Conservation (phyloP, 352 stramenopile genomes). For the Globisporangium nodosum region DNA sequence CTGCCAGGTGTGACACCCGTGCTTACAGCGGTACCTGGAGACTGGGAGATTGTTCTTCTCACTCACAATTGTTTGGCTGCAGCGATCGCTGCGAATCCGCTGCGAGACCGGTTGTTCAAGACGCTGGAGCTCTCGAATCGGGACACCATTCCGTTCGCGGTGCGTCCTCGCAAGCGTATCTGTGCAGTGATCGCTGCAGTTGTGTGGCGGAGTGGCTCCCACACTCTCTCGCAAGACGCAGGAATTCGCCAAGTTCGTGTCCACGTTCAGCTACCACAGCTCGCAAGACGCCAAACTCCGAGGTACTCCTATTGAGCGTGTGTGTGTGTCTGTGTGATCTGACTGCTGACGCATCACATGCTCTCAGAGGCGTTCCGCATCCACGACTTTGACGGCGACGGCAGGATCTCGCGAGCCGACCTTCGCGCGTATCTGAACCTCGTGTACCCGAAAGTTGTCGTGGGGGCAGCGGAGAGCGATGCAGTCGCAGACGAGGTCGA, state of each 20-base stretch:
- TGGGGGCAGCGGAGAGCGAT: not conserved
- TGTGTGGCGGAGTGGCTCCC: no score
- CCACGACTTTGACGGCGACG: constrained; percentile 68
- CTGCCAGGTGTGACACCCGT: constrained; percentile 15
- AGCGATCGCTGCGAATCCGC: constrained; percentile 36
- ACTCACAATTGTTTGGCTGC: not conserved
- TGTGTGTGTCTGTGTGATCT: not conserved
- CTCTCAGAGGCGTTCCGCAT: constrained; percentile 52
- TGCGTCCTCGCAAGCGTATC: constrained; percentile 3
- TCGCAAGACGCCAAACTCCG: constrained; percentile 39
- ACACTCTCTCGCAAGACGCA: constrained; percentile 3
- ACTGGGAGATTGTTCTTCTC: not conserved
- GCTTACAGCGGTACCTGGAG: not conserved
- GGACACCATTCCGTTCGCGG: constrained; percentile 31
- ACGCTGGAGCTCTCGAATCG: constrained; percentile 31
- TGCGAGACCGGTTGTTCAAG: constrained; percentile 39
- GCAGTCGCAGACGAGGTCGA: constrained; percentile 24
- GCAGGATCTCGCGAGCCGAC: constrained; percentile 56
- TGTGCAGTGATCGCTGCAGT: no score
- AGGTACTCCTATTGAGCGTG: constrained; percentile 16
- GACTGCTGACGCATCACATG: not conserved
- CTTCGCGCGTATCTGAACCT: constrained; percentile 39
- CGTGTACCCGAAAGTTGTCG: constrained; percentile 17
- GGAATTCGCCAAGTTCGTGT: constrained; percentile 53
- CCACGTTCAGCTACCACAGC: constrained; percentile 57